Base-by-base conservation (phyloP, 805 yeast species). In the Candida andamanensis region DNA sequence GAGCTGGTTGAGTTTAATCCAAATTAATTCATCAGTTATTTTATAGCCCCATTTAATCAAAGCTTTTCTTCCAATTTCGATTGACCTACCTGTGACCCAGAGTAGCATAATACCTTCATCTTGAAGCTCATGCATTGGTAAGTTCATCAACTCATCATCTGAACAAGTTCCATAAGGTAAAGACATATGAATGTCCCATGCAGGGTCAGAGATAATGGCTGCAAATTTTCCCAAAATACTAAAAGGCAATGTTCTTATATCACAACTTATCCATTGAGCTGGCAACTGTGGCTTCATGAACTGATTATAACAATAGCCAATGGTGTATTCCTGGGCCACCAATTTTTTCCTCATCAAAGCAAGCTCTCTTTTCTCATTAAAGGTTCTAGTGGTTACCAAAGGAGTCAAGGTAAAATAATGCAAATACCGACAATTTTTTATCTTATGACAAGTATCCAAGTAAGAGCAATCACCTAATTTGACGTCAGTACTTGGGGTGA, bases 71-170 rank as follows among this genome's bases (percentile, higher is more conserved):
- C 97, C 97, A 14, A 83, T 67, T 45, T 90, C 96, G 44, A 86
- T 78, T 8, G 96, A 86, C 28, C 97, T 69, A 1, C 97, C 97
- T 1, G 97, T 90, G 8, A 90, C 97, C 97, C 97, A 89, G 16
- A 89, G 67, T 39, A 87, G 67, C 26, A 87, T 60, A 2, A 89
- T 60, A 0, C 97, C 97, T 48, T 85, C 95, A 33, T 77, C 80
- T 52, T 87, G 97, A 21, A 89, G 64, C 27, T 69, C 58, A 22
- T 72, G 69, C 54, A 89, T 69, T 17, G 85, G 80, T 15, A 89
- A 61, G 8, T 74, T 65, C 30, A 80, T 56, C 22, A 89, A 61
- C 44, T 85, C 95, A 2, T 75, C 70, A 50, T 85, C 95, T 36
- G 81, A 80, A 51, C 85, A 78, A 2, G 85, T 77, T 9, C 85